These are phyloP conservation scores for Grosmannia clavigera DNA, from an alignment of 2,329 filamentous ascomycete species.

Conservation along the genomic window DNA sequence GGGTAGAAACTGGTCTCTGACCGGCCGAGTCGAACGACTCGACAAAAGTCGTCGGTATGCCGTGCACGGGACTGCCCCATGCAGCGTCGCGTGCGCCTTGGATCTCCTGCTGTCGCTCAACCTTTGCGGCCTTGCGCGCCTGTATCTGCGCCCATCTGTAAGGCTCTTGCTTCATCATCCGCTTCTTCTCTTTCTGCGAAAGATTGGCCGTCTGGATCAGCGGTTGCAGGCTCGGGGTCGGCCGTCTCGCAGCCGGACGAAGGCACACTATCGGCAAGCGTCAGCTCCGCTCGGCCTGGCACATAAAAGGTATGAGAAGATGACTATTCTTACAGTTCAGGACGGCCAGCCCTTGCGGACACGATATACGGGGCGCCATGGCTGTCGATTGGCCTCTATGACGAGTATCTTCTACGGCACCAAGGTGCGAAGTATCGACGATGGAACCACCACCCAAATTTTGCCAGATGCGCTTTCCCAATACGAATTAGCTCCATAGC, in stretches of 20 bases:
- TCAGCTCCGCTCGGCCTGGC: not conserved
- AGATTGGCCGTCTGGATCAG: slow-evolving; percentile 53
- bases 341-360: slow-evolving; percentile 45
- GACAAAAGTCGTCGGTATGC: slow-evolving; percentile 69
- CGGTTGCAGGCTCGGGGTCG: slow-evolving; percentile 39
- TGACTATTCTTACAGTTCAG: slow-evolving; percentile 40
- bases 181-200: slow-evolving; percentile 50
- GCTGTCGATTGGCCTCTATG: slow-evolving; percentile 15
- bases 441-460: slow-evolving; percentile 6
- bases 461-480: not conserved
- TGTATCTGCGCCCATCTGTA: slow-evolving; percentile 71
- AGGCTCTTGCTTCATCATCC: slow-evolving; percentile 60
- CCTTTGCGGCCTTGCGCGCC: slow-evolving; percentile 72
- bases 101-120: slow-evolving; percentile 61
- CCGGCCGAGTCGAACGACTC: slow-evolving; percentile 63
- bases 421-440: not conserved
- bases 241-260: slow-evolving; percentile 35
- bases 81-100: slow-evolving; percentile 48
- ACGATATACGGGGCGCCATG: slow-evolving; percentile 58
- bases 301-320: slow-evolving; percentile 16
- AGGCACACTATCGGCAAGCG: slow-evolving; percentile 39
- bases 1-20: slow-evolving; percentile 27
- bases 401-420: not conserved
- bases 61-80: slow-evolving; percentile 68
- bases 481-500: slow-evolving; percentile 1